Evolutionary conservation across 495 filamentous ascomycete genomes (phyloP), one percentile per base, ranked within the genome.

Genomic region (Penicillium subrubescens): DNA sequence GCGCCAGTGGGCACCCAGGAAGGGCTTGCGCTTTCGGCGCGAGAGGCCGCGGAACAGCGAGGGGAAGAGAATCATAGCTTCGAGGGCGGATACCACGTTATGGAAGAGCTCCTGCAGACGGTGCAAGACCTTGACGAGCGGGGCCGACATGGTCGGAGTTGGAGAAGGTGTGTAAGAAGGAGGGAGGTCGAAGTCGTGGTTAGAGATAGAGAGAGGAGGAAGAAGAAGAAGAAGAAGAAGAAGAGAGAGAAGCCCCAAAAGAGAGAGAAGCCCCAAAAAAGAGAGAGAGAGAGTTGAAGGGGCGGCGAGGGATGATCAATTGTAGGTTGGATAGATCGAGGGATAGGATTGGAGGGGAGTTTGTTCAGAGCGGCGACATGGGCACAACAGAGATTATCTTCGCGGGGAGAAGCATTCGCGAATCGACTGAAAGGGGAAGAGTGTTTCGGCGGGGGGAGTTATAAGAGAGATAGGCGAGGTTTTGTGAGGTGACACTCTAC

Each of bases 81-180:
- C 82, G 41, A 84, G 69, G 21, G 82, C 83, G 27, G 80, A 69
- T 21, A 84, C 73, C 41, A 86, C 72, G 66, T 83, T 81, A 50
- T 82, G 77, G 73, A 86, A 87, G 55, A 87, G 73, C 66, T 84
- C 79, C 73, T 84, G 79, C 77, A 83, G 75, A 71, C 74, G 73
- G 60, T 80, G 79, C 71, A 82, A 74, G 67, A 81, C 75, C 70
- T 79, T 82, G 63, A 73, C 70, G 57, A 82, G 70, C 52, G 79
- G 73, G 34, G 74, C 73, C 31, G 78, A 64, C 80, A 82, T 82
- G 71, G 66, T 71, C 55, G 66, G 41, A 17, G 44, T 23, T 4
- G 33, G 59, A 55, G 51, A 60, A 11, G 55, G 10, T 19, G 34
- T 55, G 55, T 51, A 37, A 57, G 63, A 61, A 55, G 15, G n/a